phyloP scores from a whole-genome alignment of 176 grass and related monocot species.

The Hordeum marinum region DNA sequence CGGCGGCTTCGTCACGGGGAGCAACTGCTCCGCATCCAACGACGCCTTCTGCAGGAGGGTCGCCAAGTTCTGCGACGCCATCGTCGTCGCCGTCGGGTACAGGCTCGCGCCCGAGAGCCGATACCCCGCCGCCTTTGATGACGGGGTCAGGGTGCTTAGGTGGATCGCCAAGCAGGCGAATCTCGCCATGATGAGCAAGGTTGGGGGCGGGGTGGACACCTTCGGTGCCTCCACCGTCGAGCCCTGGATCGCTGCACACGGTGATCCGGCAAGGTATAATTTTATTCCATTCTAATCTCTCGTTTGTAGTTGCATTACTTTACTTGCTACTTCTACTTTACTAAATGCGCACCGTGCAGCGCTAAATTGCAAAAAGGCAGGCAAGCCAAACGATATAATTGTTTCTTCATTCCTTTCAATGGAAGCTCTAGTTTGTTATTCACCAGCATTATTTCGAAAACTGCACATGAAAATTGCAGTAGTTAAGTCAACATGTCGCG shows the following conservation, averaged over 20 bases:
- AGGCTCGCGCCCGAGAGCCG: conserved; percentile 77
- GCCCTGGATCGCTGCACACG: conserved; percentile 86
- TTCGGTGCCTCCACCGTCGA: conserved; percentile 76
- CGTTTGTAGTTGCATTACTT: not conserved
- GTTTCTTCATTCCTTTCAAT: not conserved
- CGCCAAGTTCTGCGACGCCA: conserved; percentile 74
- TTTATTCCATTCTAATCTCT: not conserved
- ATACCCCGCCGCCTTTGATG: conserved; percentile 83
- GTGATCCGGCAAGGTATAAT: conserved; percentile 72
- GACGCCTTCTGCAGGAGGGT: conserved; percentile 86
- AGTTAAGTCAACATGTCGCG: not conserved
- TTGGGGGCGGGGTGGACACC: conserved; percentile 43
- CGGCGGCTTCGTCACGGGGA: conserved; percentile 68
- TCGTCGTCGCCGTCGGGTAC: conserved; percentile 74
- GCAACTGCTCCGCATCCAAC: conserved; percentile 62
- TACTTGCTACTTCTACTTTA: not conserved
- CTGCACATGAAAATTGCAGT: not conserved
- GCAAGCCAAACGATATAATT: not conserved
- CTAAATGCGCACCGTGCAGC: not conserved
- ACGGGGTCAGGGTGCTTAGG: conserved; percentile 71
- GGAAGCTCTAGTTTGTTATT: not conserved
- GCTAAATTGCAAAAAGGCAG: not conserved
- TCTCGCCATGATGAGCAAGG: conserved; percentile 55
- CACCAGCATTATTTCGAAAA: not conserved
- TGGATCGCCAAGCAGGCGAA: conserved; percentile 92